These are phyloP conservation scores for Coriolopsis trogii DNA, from an alignment of 1,284 basidiomycete genomes.

Conservation along the genomic window DNA sequence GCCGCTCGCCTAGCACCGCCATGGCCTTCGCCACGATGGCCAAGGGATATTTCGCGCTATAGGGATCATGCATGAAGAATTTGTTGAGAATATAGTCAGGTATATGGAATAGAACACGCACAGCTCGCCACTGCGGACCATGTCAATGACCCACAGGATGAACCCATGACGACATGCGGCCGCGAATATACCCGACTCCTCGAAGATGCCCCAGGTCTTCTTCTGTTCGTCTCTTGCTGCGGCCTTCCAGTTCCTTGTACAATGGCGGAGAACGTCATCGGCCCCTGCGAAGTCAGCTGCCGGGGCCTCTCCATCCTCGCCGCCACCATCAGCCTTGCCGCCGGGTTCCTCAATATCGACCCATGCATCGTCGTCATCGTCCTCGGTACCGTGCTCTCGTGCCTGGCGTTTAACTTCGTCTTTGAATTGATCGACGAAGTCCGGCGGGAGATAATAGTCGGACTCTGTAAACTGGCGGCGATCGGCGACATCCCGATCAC, in stretches of 20 bases:
- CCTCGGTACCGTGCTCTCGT: background rate
- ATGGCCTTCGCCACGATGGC: constrained; percentile 31
- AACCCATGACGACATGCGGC: constrained; percentile 34
- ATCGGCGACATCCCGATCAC: constrained; percentile 13
- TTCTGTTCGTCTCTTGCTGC: constrained; percentile 36
- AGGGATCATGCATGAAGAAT: too few species aligned
- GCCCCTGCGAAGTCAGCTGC: constrained; percentile 17
- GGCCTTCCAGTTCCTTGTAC: constrained; percentile 38
- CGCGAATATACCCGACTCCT: constrained; percentile 37
- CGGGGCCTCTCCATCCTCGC: constrained; percentile 19
- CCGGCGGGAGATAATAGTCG: constrained; percentile 26
- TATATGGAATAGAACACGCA: constrained; percentile 30
- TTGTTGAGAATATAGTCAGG: too few species aligned
- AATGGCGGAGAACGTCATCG: constrained; percentile 8
- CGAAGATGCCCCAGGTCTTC: constrained; percentile 35
- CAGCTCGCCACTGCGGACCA: constrained; percentile 38
- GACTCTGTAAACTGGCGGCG: constrained; percentile 18
- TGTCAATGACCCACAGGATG: constrained; percentile 29
- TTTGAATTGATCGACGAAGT: constrained; percentile 35
- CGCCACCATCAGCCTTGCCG: background rate
- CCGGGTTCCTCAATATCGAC: background rate
- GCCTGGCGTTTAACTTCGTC: background rate
- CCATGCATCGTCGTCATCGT: background rate
- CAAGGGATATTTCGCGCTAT: constrained; percentile 40
- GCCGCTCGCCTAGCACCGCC: constrained; percentile 14